phyloP scores from a whole-genome alignment of 2,329 filamentous ascomycete genomes.

The Triangularia setosa region DNA sequence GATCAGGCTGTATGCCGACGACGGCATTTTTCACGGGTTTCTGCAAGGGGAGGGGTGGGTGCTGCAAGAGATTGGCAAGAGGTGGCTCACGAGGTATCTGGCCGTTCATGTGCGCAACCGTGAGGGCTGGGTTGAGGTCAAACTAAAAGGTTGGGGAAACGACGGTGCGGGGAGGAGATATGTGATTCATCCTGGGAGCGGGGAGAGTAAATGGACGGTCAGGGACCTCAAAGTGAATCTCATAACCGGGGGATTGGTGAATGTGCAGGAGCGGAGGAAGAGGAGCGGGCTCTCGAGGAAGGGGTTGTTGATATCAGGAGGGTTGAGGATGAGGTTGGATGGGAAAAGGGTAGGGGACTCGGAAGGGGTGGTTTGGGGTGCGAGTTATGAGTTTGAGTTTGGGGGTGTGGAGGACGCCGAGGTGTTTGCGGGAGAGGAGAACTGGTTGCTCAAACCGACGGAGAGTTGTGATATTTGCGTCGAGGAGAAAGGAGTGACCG shows the following conservation, averaged over 20 bases:
- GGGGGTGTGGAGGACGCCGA: slow-evolving; percentile 25
- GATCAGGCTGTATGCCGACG: slow-evolving; percentile 29
- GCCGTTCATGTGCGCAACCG: slow-evolving; percentile 24
- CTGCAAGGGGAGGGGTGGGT: slow-evolving; percentile 35
- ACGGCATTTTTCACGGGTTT: slow-evolving; percentile 30
- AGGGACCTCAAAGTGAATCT: not conserved
- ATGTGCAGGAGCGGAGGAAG: not conserved
- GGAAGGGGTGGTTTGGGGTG: slow-evolving; percentile 25
- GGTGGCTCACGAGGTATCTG: slow-evolving; percentile 34
- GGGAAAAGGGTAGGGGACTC: slow-evolving; percentile 8
- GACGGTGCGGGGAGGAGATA: slow-evolving; percentile 28
- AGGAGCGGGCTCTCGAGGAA: slow-evolving; percentile 13
- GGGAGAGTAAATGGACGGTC: not conserved
- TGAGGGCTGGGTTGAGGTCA: slow-evolving; percentile 28
- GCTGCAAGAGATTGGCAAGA: slow-evolving; percentile 23
- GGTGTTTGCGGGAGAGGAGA: slow-evolving; percentile 30
- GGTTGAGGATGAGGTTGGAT: slow-evolving; percentile 1
- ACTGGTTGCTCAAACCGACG: slow-evolving; percentile 31
- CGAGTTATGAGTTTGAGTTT: slow-evolving; percentile 32
- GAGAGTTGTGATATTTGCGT: slow-evolving; percentile 34
- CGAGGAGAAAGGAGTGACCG: slow-evolving; percentile 33
- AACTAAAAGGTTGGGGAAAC: slow-evolving; percentile 21
- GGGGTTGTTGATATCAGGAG: not conserved
- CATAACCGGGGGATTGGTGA: not conserved
- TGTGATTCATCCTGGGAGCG: slow-evolving; percentile 28